Evolutionary conservation across 306 rosid genomes (phyloP), one percentile per base, ranked within the genome.

Genomic region (Begonia loranthoides): DNA sequence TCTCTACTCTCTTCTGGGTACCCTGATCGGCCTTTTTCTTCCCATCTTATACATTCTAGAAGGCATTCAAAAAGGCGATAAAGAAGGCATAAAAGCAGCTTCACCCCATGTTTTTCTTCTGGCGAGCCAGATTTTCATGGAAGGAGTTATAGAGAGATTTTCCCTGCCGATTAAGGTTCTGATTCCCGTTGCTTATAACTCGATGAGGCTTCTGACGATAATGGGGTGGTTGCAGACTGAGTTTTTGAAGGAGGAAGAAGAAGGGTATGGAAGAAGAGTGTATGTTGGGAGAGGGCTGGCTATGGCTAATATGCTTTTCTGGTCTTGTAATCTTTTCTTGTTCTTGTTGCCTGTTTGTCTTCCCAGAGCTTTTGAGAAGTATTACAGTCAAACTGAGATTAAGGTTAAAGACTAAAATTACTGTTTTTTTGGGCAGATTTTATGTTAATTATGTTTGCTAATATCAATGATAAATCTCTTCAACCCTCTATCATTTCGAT

Each of bases 41-140:
- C 96, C 96, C 1, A 74, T 80, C 46, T 79, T 83, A 0, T 87
- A 87, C 47, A 78, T 87, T 46, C 51, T 76, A 4, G 69, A 81
- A 44, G 94, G 96, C 16, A 70, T 81, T 33, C 57, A 66, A 45
- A 76, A 72, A 17, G 87, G 92, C 22, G 94, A 87, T 55, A 76
- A 74, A 46, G 67, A 81, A 64, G 96, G 94, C 8, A 76, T 87
- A 49, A 66, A 74, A 14, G 94, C 92, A 1, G 96, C 96, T 9
- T 46, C 81, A 47, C 94, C 96, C 9, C 96, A 87, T 54, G 76
- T 87, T 56, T 81, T 87, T 28, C 79, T 83, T 3, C 64, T 87
- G 55, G 74, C 94, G 0, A 83, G 94, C 52, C 96, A 83, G 52
- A 74, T 83, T 10, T 83, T 87, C 70, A 76, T 83, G 94, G 96